phyloP scores from a whole-genome alignment of 106 monocot species.

The Apostasia shenzhenica region DNA sequence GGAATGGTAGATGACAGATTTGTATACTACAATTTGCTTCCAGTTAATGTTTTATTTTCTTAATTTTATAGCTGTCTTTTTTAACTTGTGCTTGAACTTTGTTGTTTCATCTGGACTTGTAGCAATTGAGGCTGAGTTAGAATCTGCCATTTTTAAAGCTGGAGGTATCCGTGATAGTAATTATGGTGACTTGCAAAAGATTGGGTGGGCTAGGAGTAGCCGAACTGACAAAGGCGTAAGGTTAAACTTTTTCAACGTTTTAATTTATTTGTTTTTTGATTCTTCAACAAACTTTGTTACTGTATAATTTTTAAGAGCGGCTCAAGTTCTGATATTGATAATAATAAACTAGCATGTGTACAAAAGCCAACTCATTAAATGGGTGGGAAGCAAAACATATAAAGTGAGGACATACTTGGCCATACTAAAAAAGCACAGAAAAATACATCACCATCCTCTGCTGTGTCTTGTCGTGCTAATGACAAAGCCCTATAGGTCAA shows the following conservation, averaged over 20 bases:
- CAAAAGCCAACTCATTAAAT: no score
- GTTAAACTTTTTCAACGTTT: background rate
- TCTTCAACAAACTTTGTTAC: no score
- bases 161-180: conserved; percentile 87
- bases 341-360: no score
- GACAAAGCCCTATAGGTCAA: no score
- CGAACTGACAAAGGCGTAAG: conserved; percentile 94
- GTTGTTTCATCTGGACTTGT: conserved; percentile 29
- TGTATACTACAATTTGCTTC: background rate
- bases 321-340: no score
- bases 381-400: no score
- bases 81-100: background rate
- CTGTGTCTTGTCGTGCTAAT: no score
- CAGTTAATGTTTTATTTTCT: background rate
- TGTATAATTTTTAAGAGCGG: no score
- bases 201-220: conserved; percentile 93
- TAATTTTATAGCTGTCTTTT: background rate
- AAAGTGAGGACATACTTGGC: background rate
- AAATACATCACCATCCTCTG: background rate
- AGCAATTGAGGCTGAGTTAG: conserved; percentile 92
- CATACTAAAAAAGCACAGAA: background rate
- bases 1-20: background rate
- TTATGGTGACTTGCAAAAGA: conserved; percentile 77
- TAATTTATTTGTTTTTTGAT: background rate
- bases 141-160: conserved; percentile 82